Evolutionary conservation across 495 filamentous ascomycete species (phyloP).

Genomic region (Neurospora africana): DNA sequence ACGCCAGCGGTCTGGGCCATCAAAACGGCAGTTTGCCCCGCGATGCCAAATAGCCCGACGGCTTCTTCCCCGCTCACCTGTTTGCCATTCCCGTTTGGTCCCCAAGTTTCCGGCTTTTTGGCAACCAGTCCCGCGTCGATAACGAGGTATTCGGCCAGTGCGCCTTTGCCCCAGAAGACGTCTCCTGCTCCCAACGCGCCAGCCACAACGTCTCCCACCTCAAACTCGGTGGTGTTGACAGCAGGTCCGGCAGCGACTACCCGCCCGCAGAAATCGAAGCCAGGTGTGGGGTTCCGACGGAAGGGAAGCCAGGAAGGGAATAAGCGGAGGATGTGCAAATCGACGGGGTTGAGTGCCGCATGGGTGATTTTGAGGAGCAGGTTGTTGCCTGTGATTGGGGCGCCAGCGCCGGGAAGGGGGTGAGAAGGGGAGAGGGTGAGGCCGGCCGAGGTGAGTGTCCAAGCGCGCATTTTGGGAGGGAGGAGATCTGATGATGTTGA

Average conservation of each 20-base stretch:
- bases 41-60: constrained; percentile 25
- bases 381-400: constrained; percentile 1
- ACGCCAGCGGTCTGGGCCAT: constrained; percentile 11
- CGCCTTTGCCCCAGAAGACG: constrained; percentile 20
- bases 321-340: constrained; percentile 21
- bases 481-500: not conserved
- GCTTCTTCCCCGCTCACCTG: constrained; percentile 5
- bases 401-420: not conserved
- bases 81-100: not conserved
- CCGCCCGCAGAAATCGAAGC: constrained; percentile 34
- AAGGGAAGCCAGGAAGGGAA: constrained; percentile 25
- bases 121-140: constrained; percentile 15
- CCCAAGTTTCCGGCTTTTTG: not conserved
- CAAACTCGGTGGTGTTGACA: not conserved
- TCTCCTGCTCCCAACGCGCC: not conserved
- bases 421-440: not conserved
- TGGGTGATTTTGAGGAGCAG: constrained; percentile 31
- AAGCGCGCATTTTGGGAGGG: not conserved
- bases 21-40: constrained; percentile 23
- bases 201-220: constrained; percentile 18
- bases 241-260: constrained; percentile 18
- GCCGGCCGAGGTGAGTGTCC: not conserved
- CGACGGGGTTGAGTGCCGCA: constrained; percentile 33
- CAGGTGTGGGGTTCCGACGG: constrained; percentile 20
- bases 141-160: constrained; percentile 29